These are phyloP conservation scores for Carex myosuroides DNA, from an alignment of 176 grass and related monocot species.

Conservation along the genomic window DNA sequence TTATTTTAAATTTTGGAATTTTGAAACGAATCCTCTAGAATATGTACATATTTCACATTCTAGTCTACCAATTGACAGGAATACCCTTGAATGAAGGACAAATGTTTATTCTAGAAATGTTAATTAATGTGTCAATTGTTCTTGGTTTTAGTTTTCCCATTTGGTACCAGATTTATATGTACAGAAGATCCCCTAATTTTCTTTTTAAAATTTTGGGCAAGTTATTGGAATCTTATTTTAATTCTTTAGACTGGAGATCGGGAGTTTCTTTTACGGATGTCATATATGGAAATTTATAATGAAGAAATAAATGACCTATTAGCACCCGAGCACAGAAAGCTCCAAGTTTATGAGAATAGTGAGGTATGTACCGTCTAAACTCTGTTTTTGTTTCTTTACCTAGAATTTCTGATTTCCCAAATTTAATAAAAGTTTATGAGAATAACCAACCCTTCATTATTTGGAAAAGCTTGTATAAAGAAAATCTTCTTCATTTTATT, in stretches of 20 bases:
- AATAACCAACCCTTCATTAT: background rate
- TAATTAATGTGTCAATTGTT: background rate
- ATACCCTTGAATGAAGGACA: background rate
- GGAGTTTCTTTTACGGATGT: constrained; percentile 77
- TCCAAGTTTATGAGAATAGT: constrained; percentile 84
- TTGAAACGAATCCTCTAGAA: background rate
- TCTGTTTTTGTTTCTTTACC: background rate
- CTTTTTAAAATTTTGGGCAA: too few species aligned
- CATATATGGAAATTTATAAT: constrained; percentile 98
- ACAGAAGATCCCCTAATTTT: background rate
- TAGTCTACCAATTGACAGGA: background rate
- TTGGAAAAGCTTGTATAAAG: background rate
- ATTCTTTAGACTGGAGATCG: too few species aligned
- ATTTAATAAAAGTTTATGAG: background rate
- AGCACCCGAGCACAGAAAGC: constrained; percentile 83
- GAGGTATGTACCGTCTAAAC: constrained; percentile 38
- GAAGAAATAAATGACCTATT: constrained; percentile 95
- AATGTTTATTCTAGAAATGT: background rate
- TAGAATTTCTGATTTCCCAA: background rate
- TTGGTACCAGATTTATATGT: background rate
- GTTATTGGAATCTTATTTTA: too few species aligned
- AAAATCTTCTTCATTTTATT: background rate
- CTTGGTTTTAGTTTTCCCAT: background rate
- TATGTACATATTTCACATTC: background rate
- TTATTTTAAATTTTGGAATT: background rate